phyloP scores from a whole-genome alignment of 106 monocot species.

The Amphibolis antarctica region DNA sequence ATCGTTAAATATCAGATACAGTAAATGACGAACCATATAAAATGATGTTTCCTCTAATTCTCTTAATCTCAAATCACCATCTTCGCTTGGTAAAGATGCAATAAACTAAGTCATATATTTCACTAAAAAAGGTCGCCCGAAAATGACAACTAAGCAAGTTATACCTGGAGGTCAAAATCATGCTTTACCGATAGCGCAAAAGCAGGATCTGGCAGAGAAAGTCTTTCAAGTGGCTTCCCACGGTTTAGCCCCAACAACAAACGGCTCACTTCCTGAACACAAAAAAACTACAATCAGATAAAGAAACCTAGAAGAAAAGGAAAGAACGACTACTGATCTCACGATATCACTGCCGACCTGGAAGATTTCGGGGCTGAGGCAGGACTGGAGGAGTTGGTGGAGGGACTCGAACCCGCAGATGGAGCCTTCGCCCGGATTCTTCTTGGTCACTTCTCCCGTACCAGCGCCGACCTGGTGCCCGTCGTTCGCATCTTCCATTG shows the following conservation, averaged over 20 bases:
- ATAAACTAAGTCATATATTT: too few relatives aligned
- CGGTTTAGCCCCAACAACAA: constrained; percentile 72
- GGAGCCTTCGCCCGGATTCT: constrained; percentile 39
- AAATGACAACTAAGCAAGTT: too few relatives aligned
- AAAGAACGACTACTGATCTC: background rate
- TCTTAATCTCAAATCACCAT: too few relatives aligned
- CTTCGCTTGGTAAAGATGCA: too few relatives aligned
- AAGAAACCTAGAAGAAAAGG: background rate
- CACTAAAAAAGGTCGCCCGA: too few relatives aligned
- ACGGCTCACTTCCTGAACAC: constrained; percentile 71
- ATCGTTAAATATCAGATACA: too few relatives aligned
- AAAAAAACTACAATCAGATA: background rate
- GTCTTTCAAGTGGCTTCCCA: constrained; percentile 37
- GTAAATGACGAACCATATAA: too few relatives aligned
- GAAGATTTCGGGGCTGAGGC: constrained; percentile 58
- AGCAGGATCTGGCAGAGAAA: constrained; percentile 29
- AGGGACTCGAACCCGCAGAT: constrained; percentile 82
- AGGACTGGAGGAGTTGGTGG: constrained; percentile 59
- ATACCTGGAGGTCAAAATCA: constrained; percentile 85
- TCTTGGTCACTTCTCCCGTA: background rate
- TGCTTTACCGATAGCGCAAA: constrained; percentile 30
- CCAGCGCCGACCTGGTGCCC: background rate
- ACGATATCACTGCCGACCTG: constrained; percentile 22
- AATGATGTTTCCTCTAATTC: too few relatives aligned
- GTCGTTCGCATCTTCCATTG: too few relatives aligned